A percentile compares a stretch with the other conserved stretches of the same genome.
phyloP scores from a whole-genome alignment of 306 rosid genomes.

The Hippophae rhamnoides region DNA sequence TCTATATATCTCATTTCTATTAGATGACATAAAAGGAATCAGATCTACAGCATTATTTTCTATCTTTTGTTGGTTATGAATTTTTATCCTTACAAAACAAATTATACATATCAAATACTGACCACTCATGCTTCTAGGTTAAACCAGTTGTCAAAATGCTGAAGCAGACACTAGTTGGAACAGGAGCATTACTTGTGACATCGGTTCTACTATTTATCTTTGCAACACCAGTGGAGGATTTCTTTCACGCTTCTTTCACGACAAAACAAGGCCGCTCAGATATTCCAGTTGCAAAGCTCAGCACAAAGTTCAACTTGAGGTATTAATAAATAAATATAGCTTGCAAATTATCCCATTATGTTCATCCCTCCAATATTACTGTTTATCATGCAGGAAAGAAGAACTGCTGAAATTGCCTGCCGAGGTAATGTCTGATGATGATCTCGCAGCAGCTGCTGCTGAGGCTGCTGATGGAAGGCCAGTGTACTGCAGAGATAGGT shows the following conservation, averaged over 20 bases:
- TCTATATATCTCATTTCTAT: background rate
- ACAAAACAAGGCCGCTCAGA: conserved; percentile 34
- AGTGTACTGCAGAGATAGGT: conserved; percentile 94
- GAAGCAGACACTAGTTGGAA: conserved; percentile 90
- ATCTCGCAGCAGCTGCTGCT: conserved; percentile 95
- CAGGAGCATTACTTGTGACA: conserved; percentile 81
- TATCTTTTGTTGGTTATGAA: too few relatives aligned
- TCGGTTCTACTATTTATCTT: conserved; percentile 69
- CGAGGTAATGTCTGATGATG: conserved; percentile 69
- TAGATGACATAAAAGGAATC: too few relatives aligned
- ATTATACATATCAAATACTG: background rate
- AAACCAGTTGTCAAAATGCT: conserved; percentile 84
- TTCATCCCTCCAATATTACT: conserved; percentile 10
- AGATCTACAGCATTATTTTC: too few relatives aligned
- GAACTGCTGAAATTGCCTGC: conserved; percentile 78
- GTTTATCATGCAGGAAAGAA: conserved; percentile 52
- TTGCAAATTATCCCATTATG: conserved; percentile 5
- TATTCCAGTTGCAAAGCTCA: conserved; percentile 35
- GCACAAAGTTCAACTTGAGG: conserved; percentile 58
- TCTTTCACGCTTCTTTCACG: conserved; percentile 40
- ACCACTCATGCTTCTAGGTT: conserved; percentile 41
- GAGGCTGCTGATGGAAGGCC: conserved; percentile 98
- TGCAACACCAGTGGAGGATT: conserved; percentile 75
- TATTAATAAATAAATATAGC: conserved; percentile 24
- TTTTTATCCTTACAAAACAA: too few relatives aligned